phyloP scores from a whole-genome alignment of 2,329 filamentous ascomycete species.

The Paraphaeosphaeria minitans region DNA sequence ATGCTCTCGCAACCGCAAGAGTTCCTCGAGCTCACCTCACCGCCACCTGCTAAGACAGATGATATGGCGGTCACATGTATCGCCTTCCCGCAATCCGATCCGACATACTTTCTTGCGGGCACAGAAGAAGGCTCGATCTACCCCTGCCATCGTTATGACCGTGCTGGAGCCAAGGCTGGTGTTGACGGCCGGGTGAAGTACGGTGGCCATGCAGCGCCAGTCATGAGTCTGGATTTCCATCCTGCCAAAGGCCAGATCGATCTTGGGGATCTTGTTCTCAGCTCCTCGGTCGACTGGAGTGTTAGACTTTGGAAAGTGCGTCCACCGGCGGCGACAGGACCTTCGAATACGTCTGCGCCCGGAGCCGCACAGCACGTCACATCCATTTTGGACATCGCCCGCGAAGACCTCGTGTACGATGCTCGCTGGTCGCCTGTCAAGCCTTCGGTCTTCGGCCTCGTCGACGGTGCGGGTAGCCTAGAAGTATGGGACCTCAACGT shows the following conservation, averaged over 20 bases:
- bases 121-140: constrained; percentile 97
- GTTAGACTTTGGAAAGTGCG: constrained; percentile 97
- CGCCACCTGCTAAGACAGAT: constrained; percentile 80
- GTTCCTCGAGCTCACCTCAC: constrained; percentile 83
- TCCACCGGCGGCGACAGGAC: constrained; percentile 71
- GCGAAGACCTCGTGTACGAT: constrained; percentile 97
- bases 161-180: constrained; percentile 94
- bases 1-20: constrained; percentile 98
- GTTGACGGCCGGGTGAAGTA: constrained; percentile 90
- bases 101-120: constrained; percentile 95
- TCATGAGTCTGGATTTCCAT: constrained; percentile 96
- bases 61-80: constrained; percentile 94
- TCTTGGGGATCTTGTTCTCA: constrained; percentile 89
- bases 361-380: constrained; percentile 59
- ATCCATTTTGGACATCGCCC: constrained; percentile 85
- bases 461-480: constrained; percentile 88
- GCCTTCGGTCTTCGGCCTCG: constrained; percentile 90
- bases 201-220: constrained; percentile 86
- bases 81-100: constrained; percentile 91
- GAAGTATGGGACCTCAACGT: constrained; percentile 95
- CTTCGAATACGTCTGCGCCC: constrained; percentile 49
- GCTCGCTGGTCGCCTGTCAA: constrained; percentile 93
- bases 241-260: constrained; percentile 91
- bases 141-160: constrained; percentile 95
- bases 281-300: constrained; percentile 93